These are phyloP conservation scores for Coriaria nepalensis DNA, from an alignment of 306 rosid genomes.

Conservation along the genomic window DNA sequence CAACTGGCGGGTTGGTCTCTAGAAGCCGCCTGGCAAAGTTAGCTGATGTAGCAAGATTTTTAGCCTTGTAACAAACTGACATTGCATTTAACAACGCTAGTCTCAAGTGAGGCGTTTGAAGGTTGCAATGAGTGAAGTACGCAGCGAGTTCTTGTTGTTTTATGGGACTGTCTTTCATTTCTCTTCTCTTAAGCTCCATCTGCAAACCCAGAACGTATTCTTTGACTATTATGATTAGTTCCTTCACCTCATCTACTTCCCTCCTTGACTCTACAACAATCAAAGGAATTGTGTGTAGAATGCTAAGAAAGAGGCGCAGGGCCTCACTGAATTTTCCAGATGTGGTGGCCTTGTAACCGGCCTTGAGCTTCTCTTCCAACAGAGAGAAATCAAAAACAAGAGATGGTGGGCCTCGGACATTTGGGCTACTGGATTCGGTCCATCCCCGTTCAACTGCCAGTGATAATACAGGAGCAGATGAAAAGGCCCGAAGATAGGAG, in stretches of 20 bases:
- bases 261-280: constrained; percentile 81
- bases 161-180: constrained; percentile 42
- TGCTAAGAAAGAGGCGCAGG: constrained; percentile 40
- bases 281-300: constrained; percentile 74
- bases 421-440: constrained; percentile 61
- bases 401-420: constrained; percentile 70
- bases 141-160: constrained; percentile 96
- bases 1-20: constrained; percentile 74
- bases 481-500: constrained; percentile 58
- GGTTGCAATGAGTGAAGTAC: constrained; percentile 91
- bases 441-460: constrained; percentile 87
- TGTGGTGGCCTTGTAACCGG: constrained; percentile 78
- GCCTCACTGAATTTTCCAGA: constrained; percentile 70
- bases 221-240: constrained; percentile 54
- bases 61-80: constrained; percentile 63
- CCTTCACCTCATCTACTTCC: constrained; percentile 93
- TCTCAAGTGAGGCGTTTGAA: constrained; percentile 82
- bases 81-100: constrained; percentile 65
- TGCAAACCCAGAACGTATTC: constrained; percentile 74
- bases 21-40: constrained; percentile 75
- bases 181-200: constrained; percentile 78
- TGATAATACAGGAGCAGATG: constrained; percentile 60
- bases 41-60: constrained; percentile 73
- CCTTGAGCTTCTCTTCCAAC: constrained; percentile 79
- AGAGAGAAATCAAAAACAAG: constrained; percentile 61